These are phyloP conservation scores for Fusarium bulbicola DNA, from an alignment of 2,329 filamentous ascomycete species.

Conservation along the genomic window DNA sequence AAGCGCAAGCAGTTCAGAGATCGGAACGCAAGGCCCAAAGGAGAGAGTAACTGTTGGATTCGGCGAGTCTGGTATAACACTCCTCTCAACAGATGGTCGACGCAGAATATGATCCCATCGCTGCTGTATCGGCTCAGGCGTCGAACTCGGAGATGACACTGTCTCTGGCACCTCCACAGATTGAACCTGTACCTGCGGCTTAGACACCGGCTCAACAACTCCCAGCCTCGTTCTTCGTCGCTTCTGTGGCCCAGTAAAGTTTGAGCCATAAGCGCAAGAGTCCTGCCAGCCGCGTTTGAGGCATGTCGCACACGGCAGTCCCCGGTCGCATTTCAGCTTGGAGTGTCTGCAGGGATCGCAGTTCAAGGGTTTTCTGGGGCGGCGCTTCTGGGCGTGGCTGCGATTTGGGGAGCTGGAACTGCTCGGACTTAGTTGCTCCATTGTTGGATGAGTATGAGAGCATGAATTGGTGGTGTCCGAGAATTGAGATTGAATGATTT, in stretches of 20 bases:
- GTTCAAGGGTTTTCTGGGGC: slow-evolving; percentile 13
- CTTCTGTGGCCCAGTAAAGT: background rate
- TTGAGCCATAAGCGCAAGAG: slow-evolving; percentile 1
- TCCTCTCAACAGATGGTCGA: background rate
- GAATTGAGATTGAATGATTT: background rate
- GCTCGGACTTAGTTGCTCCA: background rate
- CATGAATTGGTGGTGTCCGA: background rate
- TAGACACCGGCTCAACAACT: background rate
- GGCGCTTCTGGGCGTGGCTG: background rate
- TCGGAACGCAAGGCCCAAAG: background rate
- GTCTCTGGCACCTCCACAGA: background rate
- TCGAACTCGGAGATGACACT: background rate
- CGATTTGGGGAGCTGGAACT: background rate
- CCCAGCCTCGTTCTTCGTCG: no score
- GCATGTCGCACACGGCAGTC: slow-evolving; percentile 6
- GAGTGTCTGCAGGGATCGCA: slow-evolving; percentile 20
- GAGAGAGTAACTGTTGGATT: background rate
- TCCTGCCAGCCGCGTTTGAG: slow-evolving; percentile 16
- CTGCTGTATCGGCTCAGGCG: slow-evolving; percentile 8
- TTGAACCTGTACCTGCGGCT: background rate
- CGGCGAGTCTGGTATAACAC: background rate
- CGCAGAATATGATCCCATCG: slow-evolving; percentile 8
- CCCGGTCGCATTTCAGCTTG: slow-evolving; percentile 18
- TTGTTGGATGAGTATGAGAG: background rate
- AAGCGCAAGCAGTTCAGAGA: background rate